Evolutionary conservation across 2,329 filamentous ascomycete genomes (phyloP), one percentile per base, ranked within the genome.

Genomic region (Phyllachora maydis): DNA sequence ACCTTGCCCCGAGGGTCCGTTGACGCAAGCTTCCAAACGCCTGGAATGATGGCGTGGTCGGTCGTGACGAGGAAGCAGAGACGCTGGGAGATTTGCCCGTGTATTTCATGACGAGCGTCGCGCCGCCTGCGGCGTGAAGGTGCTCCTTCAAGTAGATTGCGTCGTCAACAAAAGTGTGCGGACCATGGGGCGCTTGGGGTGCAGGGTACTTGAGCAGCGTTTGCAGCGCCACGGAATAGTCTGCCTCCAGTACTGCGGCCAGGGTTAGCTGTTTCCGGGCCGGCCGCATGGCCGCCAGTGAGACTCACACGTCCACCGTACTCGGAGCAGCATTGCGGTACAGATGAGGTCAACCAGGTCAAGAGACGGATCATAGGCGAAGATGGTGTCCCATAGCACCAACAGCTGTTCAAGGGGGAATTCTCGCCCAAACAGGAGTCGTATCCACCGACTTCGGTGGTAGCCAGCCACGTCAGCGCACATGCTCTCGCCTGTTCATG

Each of bases 361-460:
- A 14, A 92, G 50, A 1, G 65, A 61, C 6, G 85, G 63, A 36
- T 92, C 83, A 37, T 90, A 68, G 2, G 83, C 77, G 42, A 98
- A 90, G 2, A 98, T 56, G 6, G 72, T 64, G 48, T 98, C 88
- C 88, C 88, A 98, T 26, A 98, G 61, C 12, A 66, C 54, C 18
- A 98, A 61, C 19, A 83, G 62, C 30, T 91, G 69, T 25, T 83
- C 68, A 30, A 95, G 90, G 0, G 79, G 68, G 36, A 93, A 95
- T 43, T 98, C 88, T 33, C 88, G 66, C 23, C 85, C 83, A 40
- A 95, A 95, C 0, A 98, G 52, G 1, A 98, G 64, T 14, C 88
- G 69, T 28, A 95, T 76, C 88, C 88, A 98, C 27, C 88, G 81
- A 32, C 77, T 83, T n/a, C n/a, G n/a, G n/a, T n/a, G n/a, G n/a